A percentile compares a stretch with the other conserved stretches of the same genome.
phyloP scores from a whole-genome alignment of 352 stramenopile species.

The Pilasporangium apinafurcum region DNA sequence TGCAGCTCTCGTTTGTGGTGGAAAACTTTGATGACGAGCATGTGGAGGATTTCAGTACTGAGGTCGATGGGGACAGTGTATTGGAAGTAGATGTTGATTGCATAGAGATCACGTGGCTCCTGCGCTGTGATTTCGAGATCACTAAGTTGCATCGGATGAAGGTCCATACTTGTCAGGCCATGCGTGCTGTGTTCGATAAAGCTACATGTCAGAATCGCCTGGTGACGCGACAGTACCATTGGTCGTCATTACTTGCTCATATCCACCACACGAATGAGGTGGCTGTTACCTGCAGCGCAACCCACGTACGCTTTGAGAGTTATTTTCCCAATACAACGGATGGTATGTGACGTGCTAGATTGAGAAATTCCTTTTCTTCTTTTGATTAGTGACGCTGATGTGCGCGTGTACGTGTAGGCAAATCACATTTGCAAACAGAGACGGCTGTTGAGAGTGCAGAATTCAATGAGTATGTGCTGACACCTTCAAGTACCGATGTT shows the following conservation, averaged over 20 bases:
- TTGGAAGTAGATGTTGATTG: constrained; percentile 60
- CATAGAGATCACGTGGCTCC: constrained; percentile 54
- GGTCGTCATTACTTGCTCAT: constrained; percentile 66
- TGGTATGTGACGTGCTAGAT: no score
- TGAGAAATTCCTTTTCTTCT: not conserved
- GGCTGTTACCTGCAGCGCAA: constrained; percentile 49
- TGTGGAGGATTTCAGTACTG: constrained; percentile 8
- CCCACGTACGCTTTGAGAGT: constrained; percentile 76
- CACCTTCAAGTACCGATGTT: constrained; percentile 19
- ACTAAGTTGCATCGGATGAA: constrained; percentile 85
- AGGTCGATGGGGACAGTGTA: constrained; percentile 3
- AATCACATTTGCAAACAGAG: constrained; percentile 77
- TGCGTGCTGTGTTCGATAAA: constrained; percentile 77
- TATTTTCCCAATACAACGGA: constrained; percentile 56
- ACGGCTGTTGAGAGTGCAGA: constrained; percentile 72
- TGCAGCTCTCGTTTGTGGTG: constrained; percentile 60
- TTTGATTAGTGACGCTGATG: not conserved
- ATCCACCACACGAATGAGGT: constrained; percentile 82
- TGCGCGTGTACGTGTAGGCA: constrained; percentile 15
- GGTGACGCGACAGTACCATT: constrained; percentile 64
- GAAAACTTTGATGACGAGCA: no score
- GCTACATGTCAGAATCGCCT: constrained; percentile 37
- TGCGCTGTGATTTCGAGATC: constrained; percentile 81
- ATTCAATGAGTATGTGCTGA: constrained; percentile 68
- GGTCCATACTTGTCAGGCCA: constrained; percentile 65